phyloP scores from a whole-genome alignment of 768 basidiomycete genomes.

The Vishniacozyma victoriae region DNA sequence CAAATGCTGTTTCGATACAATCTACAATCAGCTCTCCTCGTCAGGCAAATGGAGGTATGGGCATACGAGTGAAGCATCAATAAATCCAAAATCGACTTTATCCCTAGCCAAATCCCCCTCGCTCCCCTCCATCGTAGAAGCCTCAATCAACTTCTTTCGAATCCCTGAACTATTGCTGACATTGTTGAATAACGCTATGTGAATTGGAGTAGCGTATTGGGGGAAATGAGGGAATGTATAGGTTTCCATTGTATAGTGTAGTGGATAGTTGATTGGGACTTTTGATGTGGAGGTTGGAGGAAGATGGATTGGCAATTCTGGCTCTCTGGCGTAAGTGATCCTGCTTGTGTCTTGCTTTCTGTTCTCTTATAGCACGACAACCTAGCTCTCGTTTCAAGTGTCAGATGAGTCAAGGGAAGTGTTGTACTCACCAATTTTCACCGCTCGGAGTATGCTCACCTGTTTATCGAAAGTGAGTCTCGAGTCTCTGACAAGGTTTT shows the following conservation, averaged over 20 bases:
- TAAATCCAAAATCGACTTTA: constrained; percentile 82
- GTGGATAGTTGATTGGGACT: too few species aligned
- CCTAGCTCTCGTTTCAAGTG: too few species aligned
- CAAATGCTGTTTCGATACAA: constrained; percentile 72
- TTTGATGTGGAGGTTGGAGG: too few species aligned
- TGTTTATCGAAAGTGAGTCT: too few species aligned
- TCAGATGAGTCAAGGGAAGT: too few species aligned
- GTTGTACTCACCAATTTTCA: too few species aligned
- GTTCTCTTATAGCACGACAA: too few species aligned
- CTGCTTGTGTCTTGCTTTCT: too few species aligned
- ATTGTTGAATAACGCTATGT: constrained; percentile 62
- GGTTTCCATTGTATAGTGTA: constrained; percentile 47
- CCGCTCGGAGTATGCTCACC: too few species aligned
- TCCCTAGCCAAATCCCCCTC: constrained; percentile 63
- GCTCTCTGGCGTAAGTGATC: too few species aligned
- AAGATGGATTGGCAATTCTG: too few species aligned
- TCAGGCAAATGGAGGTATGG: not conserved
- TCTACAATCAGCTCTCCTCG: constrained; percentile 51
- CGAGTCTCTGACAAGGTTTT: too few species aligned
- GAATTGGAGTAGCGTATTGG: constrained; percentile 46
- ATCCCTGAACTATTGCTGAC: constrained; percentile 62
- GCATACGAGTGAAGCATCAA: constrained; percentile 75
- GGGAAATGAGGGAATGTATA: constrained; percentile 41
- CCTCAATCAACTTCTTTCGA: constrained; percentile 63
- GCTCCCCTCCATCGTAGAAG: constrained; percentile 57